These are phyloP conservation scores for Dryas alaskensis DNA, from an alignment of 306 rosid genomes.

Conservation along the genomic window DNA sequence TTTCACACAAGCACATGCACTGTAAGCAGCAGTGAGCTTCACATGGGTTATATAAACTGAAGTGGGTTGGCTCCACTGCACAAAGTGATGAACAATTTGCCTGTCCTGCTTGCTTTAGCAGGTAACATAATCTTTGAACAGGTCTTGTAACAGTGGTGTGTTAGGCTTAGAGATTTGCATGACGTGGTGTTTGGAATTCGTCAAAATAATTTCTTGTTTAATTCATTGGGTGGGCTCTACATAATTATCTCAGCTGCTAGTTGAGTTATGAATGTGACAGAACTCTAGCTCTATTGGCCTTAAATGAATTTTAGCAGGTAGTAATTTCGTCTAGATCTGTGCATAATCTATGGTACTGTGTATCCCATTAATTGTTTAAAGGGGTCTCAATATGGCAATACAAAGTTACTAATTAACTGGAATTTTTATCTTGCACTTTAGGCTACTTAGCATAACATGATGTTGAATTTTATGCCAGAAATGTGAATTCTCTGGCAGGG, in stretches of 20 bases:
- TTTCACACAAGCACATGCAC: neutral
- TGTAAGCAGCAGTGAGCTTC: neutral
- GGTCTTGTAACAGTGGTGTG: constrained; percentile 25
- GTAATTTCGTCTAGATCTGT: neutral
- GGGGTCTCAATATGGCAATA: too few species aligned
- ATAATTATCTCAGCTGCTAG: neutral
- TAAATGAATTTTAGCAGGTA: neutral
- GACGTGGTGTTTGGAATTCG: constrained; percentile 7
- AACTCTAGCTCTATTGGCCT: neutral
- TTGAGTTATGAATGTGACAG: neutral
- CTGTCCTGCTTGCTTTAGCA: constrained; percentile 21
- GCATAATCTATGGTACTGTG: neutral
- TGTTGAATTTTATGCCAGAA: too few species aligned
- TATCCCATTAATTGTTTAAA: neutral
- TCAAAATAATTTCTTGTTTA: neutral
- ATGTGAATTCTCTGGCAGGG: too few species aligned
- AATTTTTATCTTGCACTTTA: too few species aligned
- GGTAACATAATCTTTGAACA: constrained; percentile 32
- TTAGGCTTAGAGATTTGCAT: neutral
- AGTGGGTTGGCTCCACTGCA: too few species aligned
- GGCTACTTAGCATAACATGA: too few species aligned
- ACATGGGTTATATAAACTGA: neutral
- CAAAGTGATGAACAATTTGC: constrained; percentile 4
- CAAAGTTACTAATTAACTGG: too few species aligned
- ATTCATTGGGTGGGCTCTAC: neutral